Conservation (phyloP, 2,329 filamentous ascomycete genomes). For the Pseudogymnoascus sp. region DNA sequence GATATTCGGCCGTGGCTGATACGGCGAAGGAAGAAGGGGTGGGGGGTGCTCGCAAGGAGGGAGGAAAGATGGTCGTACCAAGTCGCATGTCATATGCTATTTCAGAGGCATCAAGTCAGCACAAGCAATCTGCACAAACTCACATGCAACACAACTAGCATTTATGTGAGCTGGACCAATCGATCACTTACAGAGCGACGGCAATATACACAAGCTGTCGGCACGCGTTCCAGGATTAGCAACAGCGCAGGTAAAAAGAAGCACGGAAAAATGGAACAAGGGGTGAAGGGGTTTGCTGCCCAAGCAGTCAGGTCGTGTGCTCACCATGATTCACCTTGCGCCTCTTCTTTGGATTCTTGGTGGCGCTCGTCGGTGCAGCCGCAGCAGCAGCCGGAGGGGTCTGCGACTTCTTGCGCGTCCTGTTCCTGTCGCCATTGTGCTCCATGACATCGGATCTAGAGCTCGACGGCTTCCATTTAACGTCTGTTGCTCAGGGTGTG, state of each 20-base stretch:
- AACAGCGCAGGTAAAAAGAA: slow-evolving; percentile 21
- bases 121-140: slow-evolving; percentile 27
- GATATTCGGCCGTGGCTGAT: slow-evolving; percentile 25
- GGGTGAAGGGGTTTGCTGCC: slow-evolving; percentile 20
- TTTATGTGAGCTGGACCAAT: slow-evolving; percentile 26
- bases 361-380: slow-evolving; percentile 21
- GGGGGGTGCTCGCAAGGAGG: slow-evolving; percentile 17
- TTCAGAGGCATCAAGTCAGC: slow-evolving; percentile 28
- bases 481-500: slow-evolving; percentile 1
- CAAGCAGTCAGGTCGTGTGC: slow-evolving; percentile 15
- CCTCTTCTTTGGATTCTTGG: slow-evolving; percentile 67
- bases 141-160: slow-evolving; percentile 23
- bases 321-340: slow-evolving; percentile 84
- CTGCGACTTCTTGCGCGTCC: slow-evolving; percentile 27
- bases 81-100: slow-evolving; percentile 88
- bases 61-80: slow-evolving; percentile 48
- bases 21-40: slow-evolving; percentile 20
- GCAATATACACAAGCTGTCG: slow-evolving; percentile 77
- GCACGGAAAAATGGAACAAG: slow-evolving; percentile 14
- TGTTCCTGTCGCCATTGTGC: slow-evolving; percentile 28
- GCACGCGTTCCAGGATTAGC: slow-evolving; percentile 32
- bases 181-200: slow-evolving; percentile 72
- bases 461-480: slow-evolving; percentile 27
- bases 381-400: slow-evolving; percentile 25
- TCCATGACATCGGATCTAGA: slow-evolving; percentile 31